Conservation (phyloP, 306 rosid genomes). For the Senna tora region DNA sequence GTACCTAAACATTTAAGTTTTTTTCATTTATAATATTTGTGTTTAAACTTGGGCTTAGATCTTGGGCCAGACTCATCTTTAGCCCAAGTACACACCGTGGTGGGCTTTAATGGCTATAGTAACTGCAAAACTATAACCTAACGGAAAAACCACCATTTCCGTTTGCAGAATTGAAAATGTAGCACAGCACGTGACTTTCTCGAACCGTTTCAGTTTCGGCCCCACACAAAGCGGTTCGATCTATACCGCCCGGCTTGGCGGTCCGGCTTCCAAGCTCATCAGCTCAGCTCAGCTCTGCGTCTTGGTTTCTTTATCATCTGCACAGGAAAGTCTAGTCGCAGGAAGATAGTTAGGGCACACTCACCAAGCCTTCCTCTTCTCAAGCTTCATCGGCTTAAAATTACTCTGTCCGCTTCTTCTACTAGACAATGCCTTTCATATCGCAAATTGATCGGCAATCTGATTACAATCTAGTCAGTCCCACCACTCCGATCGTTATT, state of each 20-base stretch:
- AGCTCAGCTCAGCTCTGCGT: not conserved
- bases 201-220: not conserved
- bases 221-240: constrained; percentile 20
- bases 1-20: too few relatives aligned
- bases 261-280: not conserved
- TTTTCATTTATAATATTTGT: too few relatives aligned
- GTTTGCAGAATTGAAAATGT: too few relatives aligned
- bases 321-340: not conserved
- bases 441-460: constrained; percentile 65
- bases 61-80: too few relatives aligned
- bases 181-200: too few relatives aligned
- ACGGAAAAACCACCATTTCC: too few relatives aligned
- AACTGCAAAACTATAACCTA: too few relatives aligned
- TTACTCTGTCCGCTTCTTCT: not conserved
- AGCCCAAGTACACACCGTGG: too few relatives aligned
- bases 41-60: too few relatives aligned
- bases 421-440: constrained; percentile 62
- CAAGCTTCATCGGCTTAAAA: not conserved
- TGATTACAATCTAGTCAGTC: constrained; percentile 58
- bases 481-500: constrained; percentile 76
- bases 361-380: not conserved
- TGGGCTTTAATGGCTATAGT: too few relatives aligned
- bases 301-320: not conserved
- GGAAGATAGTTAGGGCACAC: constrained; percentile 29
- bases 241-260: constrained; percentile 13